Evolutionary conservation across 2,329 filamentous ascomycete species (phyloP).

Genomic region (Conoideocrella luteorostrata): DNA sequence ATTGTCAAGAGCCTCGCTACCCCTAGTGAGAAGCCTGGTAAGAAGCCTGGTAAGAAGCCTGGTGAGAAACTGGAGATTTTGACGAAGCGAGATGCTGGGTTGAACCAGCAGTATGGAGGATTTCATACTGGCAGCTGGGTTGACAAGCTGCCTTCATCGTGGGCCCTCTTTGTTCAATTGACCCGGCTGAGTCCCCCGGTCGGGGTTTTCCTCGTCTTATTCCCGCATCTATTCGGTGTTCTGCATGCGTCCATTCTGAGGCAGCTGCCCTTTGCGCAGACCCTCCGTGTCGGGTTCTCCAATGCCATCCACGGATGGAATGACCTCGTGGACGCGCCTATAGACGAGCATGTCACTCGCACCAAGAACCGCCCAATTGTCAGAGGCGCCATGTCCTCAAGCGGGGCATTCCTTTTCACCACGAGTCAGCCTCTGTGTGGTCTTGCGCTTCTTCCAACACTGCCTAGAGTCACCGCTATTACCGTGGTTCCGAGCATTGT

Average conservation of each 20-base stretch:
- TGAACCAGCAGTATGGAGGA: conserved; percentile 24
- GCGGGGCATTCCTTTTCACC: conserved; percentile 24
- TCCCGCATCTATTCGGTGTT: conserved; percentile 26
- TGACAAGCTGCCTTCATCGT: conserved; percentile 21
- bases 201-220: conserved; percentile 25
- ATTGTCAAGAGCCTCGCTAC: too few species aligned
- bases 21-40: too few species aligned
- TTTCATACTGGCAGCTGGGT: conserved; percentile 24
- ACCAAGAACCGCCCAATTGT: conserved; percentile 26
- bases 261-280: conserved; percentile 12
- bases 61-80: too few species aligned
- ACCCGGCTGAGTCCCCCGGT: conserved; percentile 24
- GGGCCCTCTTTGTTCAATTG: conserved; percentile 27
- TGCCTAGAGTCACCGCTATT: conserved; percentile 18
- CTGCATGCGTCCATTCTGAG: conserved; percentile 16
- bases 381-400: conserved; percentile 23
- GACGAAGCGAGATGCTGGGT: conserved; percentile 36
- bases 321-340: conserved; percentile 27
- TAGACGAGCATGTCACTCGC: conserved; percentile 24
- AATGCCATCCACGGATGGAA: conserved; percentile 22
- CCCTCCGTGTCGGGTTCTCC: not conserved
- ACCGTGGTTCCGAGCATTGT: conserved; percentile 21
- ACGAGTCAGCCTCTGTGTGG: conserved; percentile 18
- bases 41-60: too few species aligned
- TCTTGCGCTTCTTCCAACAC: conserved; percentile 9